phyloP scores from a whole-genome alignment of 768 basidiomycete species.

The Ramaria sp. region DNA sequence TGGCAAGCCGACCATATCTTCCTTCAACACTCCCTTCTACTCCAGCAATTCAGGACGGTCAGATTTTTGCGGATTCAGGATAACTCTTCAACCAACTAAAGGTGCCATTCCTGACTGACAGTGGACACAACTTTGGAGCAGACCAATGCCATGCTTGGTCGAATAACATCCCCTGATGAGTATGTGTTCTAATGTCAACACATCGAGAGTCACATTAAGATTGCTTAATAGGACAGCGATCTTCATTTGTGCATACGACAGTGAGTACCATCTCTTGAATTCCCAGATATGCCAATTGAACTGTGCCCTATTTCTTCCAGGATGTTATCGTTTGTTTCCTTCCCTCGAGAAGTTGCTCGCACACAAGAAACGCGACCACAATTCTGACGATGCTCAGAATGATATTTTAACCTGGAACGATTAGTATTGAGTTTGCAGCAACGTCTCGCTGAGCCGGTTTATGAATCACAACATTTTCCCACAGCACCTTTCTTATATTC shows the following conservation, averaged over 20 bases:
- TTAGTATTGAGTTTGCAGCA: slow-evolving; percentile 16
- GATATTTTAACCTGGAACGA: slow-evolving; percentile 64
- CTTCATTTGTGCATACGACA: slow-evolving; percentile 61
- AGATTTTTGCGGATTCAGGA: slow-evolving; percentile 11
- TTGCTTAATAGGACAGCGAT: slow-evolving; percentile 50
- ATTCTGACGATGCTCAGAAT: slow-evolving; percentile 31
- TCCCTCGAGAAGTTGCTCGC: slow-evolving; percentile 54
- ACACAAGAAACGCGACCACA: slow-evolving; percentile 68
- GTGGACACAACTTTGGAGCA: slow-evolving; percentile 46
- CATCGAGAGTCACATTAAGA: neutral
- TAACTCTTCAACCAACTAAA: neutral
- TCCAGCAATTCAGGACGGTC: slow-evolving; percentile 43
- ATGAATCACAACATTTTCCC: too few species aligned
- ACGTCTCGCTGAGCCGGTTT: too few species aligned
- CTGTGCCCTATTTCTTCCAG: slow-evolving; percentile 19
- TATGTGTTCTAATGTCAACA: slow-evolving; percentile 23
- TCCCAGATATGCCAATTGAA: neutral
- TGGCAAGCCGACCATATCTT: slow-evolving; percentile 17
- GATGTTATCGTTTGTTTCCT: slow-evolving; percentile 64
- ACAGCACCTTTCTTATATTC: too few species aligned
- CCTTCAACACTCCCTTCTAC: slow-evolving; percentile 40
- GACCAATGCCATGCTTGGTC: slow-evolving; percentile 39
- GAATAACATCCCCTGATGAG: slow-evolving; percentile 57
- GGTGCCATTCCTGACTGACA: slow-evolving; percentile 16
- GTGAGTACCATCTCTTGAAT: slow-evolving; percentile 22